These are phyloP conservation scores for Tympanopsis confertula DNA, from an alignment of 2,329 filamentous ascomycete genomes.

Conservation along the genomic window DNA sequence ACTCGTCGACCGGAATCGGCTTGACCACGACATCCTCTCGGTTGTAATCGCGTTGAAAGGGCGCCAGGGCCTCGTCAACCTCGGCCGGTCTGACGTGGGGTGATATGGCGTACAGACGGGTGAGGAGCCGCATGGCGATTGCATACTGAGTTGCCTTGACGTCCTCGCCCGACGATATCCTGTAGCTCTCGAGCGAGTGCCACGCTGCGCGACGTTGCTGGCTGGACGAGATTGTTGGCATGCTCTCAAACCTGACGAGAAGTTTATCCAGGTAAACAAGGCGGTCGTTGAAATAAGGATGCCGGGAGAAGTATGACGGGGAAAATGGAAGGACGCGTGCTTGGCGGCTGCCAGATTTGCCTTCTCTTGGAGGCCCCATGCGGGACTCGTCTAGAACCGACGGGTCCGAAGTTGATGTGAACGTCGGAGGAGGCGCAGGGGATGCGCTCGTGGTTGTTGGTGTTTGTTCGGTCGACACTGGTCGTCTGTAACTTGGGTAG, in stretches of 20 bases:
- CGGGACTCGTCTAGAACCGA: too few species aligned
- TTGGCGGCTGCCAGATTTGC: constrained; percentile 21
- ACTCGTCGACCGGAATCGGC: constrained; percentile 58
- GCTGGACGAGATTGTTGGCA: constrained; percentile 56
- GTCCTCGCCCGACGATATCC: constrained; percentile 56
- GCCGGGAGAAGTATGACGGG: constrained; percentile 87
- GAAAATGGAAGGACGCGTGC: constrained; percentile 74
- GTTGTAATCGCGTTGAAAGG: constrained; percentile 67
- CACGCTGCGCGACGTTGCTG: constrained; percentile 68
- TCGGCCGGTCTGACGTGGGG: constrained; percentile 63
- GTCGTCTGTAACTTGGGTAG: too few species aligned
- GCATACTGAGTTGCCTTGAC: constrained; percentile 70
- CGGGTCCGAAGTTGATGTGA: too few species aligned
- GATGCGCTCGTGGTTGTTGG: too few species aligned
- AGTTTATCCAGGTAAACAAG: constrained; percentile 64
- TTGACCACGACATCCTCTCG: constrained; percentile 52
- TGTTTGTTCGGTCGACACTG: too few species aligned
- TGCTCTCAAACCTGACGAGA: constrained; percentile 56
- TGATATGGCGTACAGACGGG: constrained; percentile 75
- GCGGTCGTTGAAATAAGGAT: constrained; percentile 76
- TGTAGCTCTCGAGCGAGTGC: constrained; percentile 69
- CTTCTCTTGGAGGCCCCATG: constrained; percentile 16
- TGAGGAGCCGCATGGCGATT: constrained; percentile 63
- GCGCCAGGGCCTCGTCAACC: constrained; percentile 50
- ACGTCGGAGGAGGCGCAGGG: too few species aligned